Evolutionary conservation across 2,329 filamentous ascomycete species (phyloP).

Genomic region (Ophiognomonia clavigignenti-juglandacearum): DNA sequence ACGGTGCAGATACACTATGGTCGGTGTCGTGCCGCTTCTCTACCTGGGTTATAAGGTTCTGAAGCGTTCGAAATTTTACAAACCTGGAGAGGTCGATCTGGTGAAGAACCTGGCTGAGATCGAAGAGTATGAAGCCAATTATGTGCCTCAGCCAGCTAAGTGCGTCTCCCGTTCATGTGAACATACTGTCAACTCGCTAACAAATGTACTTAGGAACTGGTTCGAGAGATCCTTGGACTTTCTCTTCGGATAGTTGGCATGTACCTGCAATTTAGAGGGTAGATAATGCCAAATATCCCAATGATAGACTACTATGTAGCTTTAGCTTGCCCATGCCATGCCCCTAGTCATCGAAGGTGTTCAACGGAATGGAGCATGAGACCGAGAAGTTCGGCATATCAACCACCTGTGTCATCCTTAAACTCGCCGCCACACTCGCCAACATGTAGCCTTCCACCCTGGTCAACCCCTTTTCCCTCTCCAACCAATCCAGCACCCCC

Average conservation of each 20-base stretch:
- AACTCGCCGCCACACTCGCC: conserved; percentile 41
- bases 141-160: conserved; percentile 17
- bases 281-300: too few species aligned
- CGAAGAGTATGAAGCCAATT: conserved; percentile 36
- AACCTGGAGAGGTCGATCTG: conserved; percentile 56
- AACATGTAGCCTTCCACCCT: conserved; percentile 48
- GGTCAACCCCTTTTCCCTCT: conserved; percentile 38
- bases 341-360: conserved; percentile 38
- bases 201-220: conserved; percentile 15
- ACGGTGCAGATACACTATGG: conserved; percentile 25
- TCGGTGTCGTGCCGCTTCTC: conserved; percentile 33
- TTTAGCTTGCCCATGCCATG: neutral
- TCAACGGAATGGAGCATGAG: conserved; percentile 43
- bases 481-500: conserved; percentile 44
- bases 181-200: neutral
- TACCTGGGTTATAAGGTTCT: conserved; percentile 64
- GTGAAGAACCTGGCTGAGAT: conserved; percentile 57
- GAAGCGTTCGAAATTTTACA: conserved; percentile 54
- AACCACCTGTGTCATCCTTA: conserved; percentile 48
- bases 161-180: neutral
- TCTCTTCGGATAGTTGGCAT: conserved; percentile 19
- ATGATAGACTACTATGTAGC: neutral
- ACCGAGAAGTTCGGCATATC: conserved; percentile 51
- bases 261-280: neutral
- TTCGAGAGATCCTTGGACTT: conserved; percentile 20